phyloP scores from a whole-genome alignment of 208 protist genomes.

The Zelonia costaricensis region DNA sequence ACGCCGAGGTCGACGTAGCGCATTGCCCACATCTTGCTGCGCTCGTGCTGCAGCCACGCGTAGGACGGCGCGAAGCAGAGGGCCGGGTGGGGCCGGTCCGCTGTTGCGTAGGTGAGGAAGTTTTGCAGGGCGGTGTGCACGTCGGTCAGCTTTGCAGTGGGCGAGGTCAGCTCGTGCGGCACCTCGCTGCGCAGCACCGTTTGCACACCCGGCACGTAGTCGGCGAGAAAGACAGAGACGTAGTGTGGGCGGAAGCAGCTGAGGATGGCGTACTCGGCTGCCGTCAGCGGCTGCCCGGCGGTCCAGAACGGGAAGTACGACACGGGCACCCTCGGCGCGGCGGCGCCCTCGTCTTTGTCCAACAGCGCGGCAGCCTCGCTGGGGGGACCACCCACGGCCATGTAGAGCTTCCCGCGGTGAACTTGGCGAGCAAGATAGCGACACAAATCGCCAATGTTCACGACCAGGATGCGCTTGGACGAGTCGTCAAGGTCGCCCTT shows the following conservation, averaged over 20 bases:
- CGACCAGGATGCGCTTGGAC: neutral
- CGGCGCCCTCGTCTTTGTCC: too few species aligned
- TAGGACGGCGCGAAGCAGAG: slow-evolving; percentile 78
- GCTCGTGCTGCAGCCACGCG: slow-evolving; percentile 65
- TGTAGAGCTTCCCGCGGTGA: slow-evolving; percentile 4
- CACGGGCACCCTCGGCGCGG: too few species aligned
- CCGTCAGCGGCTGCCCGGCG: slow-evolving; percentile 48
- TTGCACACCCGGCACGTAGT: slow-evolving; percentile 46
- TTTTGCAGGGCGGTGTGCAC: slow-evolving; percentile 9
- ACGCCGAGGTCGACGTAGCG: slow-evolving; percentile 79
- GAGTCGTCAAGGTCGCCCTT: neutral
- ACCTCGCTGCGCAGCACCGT: slow-evolving; percentile 19
- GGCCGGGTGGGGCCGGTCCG: slow-evolving; percentile 44
- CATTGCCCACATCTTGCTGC: slow-evolving; percentile 70
- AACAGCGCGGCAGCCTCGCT: too few species aligned
- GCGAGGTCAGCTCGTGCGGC: slow-evolving; percentile 1
- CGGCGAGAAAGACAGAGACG: slow-evolving; percentile 48
- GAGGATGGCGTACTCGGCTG: slow-evolving; percentile 83
- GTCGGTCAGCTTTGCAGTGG: neutral
- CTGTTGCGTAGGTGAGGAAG: slow-evolving; percentile 19
- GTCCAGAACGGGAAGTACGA: slow-evolving; percentile 34
- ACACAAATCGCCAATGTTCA: neutral
- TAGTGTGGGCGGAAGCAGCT: slow-evolving; percentile 31
- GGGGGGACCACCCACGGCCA: neutral
- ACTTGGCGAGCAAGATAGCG: slow-evolving; percentile 3